Percentiles rank a stretch among this genome's conserved stretches.
These are phyloP conservation scores for Myxozyma udenii DNA, from an alignment of 805 yeast species.

Conservation along the genomic window DNA sequence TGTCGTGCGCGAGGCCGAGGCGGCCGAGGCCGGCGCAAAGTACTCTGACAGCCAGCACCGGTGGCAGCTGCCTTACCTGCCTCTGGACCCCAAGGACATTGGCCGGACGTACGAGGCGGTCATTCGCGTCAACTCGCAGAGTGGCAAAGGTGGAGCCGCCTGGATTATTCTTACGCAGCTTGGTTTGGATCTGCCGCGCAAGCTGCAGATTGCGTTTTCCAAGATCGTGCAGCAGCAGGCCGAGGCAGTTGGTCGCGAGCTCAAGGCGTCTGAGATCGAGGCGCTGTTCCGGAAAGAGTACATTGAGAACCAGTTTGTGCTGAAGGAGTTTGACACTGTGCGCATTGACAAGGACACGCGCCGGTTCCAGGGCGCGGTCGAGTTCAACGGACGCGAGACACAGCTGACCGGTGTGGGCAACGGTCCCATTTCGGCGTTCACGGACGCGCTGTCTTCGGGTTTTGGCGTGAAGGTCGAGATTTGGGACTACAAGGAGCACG, in stretches of 20 bases:
- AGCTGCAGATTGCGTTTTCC: constrained; percentile 73
- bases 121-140: constrained; percentile 81
- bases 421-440: constrained; percentile 78
- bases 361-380: constrained; percentile 49
- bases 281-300: constrained; percentile 62
- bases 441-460: constrained; percentile 54
- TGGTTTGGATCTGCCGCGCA: constrained; percentile 78
- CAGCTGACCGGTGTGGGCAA: constrained; percentile 63
- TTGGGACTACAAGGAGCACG: constrained; percentile 71
- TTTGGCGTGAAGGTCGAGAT: constrained; percentile 57
- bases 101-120: constrained; percentile 92
- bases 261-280: constrained; percentile 61
- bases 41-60: constrained; percentile 39
- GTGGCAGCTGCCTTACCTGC: constrained; percentile 79
- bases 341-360: constrained; percentile 46
- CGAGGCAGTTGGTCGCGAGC: constrained; percentile 68
- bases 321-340: constrained; percentile 49
- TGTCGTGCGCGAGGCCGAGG: constrained; percentile 42
- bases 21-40: constrained; percentile 7
- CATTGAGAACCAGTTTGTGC: constrained; percentile 36
- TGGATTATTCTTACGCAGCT: constrained; percentile 76
- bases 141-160: constrained; percentile 87
- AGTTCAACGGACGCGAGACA: constrained; percentile 44
- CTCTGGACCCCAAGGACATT: constrained; percentile 79
- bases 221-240: constrained; percentile 66